Conservation (phyloP, 2,329 filamentous ascomycete genomes). For the Pleomassaria siparia region DNA sequence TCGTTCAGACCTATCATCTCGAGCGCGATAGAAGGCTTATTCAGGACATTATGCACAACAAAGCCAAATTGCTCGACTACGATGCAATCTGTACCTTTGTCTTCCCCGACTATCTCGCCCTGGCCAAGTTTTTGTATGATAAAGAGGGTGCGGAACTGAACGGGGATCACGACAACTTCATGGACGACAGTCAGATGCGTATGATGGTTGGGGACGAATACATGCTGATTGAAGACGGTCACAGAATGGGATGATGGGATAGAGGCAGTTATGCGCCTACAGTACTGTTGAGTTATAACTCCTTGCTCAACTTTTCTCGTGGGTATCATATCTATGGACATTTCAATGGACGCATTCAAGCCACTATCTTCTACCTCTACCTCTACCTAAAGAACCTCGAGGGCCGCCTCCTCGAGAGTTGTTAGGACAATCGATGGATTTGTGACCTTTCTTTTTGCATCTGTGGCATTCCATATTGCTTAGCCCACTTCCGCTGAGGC, state of each 20-base stretch:
- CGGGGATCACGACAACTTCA: conserved; percentile 42
- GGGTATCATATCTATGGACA: conserved; percentile 23
- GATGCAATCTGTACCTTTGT: conserved; percentile 54
- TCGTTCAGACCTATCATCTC: conserved; percentile 48
- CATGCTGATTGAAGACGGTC: conserved; percentile 41
- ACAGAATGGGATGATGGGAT: conserved; percentile 25
- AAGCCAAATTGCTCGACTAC: conserved; percentile 47
- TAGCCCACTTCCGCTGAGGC: conserved; percentile 20
- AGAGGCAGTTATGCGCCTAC: background rate
- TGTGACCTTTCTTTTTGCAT: conserved; percentile 65
- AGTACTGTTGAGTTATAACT: too few species aligned
- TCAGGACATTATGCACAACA: conserved; percentile 50
- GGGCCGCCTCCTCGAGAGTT: background rate
- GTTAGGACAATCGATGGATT: conserved; percentile 57
- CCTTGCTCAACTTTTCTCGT: background rate
- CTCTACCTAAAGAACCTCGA: conserved; percentile 23
- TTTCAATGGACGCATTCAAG: too few species aligned
- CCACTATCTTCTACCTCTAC: conserved; percentile 29
- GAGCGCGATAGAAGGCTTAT: conserved; percentile 47
- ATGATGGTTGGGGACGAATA: conserved; percentile 53
- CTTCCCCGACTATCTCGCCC: conserved; percentile 49
- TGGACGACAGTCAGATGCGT: conserved; percentile 44
- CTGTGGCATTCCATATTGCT: conserved; percentile 57
- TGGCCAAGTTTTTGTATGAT: conserved; percentile 51
- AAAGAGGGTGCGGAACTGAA: conserved; percentile 46